Base-by-base conservation (phyloP, 257 asterid genomes). In the Mitragyna speciosa region DNA sequence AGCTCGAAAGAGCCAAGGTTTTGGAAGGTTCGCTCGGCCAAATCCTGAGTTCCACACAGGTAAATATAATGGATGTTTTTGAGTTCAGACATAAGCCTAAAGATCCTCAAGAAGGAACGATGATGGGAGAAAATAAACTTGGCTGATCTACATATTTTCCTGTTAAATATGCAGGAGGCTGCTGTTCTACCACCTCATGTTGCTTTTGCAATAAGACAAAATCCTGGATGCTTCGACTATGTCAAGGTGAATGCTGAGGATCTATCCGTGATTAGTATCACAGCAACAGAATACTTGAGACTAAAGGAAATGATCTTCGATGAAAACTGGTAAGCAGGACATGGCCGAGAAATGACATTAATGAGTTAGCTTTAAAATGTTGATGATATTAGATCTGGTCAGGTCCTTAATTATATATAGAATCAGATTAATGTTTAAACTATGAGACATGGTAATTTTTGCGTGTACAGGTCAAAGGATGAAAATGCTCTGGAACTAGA, bases 401-500 rank as follows among this genome's bases (percentile, higher is more conserved):
- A 20, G 15, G 15, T 20, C 16, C 30, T 28, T 14, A 31, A 66
- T 16, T 66, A 20, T 10, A 12, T 3, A 12, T 26, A 7, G 41
- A 26, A 24, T 36, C 16, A 31, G 15, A 33, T 26, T 26, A 28
- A 63, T 45, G 45, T 2, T 11, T 31, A 51, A 1, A 45, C 24
- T 70, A 20, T 61, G 30, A 41, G 47, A 47, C 7, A 19, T 67
- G 47, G 12, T 36, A 26, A 39, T 28, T 24, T 33, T 22, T 41
- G 31, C 33, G 11, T 45, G n/a, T 22, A 45, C 93, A 93, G 98
- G 98, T 91, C 94, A 52, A 85, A 85, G 76, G 96, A 89, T 86
- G 97, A 88, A 64, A 90, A 92, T 86, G 88, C 92, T 52, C 54
- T 93, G 81, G 97, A 93, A 89, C 80, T 92, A 28, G 96, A 92